Percentiles rank a stretch among this genome's conserved stretches.
Evolutionary conservation across 2,329 filamentous ascomycete genomes (phyloP).

Genomic region (Xylariales sp.): DNA sequence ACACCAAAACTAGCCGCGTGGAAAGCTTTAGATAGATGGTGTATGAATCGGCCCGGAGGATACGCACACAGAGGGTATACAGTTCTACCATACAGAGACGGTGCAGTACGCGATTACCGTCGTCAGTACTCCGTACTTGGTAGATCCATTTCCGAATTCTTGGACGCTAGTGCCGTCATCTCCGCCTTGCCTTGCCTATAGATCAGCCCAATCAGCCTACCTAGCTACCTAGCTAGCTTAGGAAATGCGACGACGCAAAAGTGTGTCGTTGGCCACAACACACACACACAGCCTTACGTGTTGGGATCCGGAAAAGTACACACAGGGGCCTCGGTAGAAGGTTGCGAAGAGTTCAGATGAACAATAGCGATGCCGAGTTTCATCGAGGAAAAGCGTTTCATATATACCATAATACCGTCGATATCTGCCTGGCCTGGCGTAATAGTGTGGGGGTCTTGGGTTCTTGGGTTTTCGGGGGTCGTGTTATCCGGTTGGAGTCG

Average conservation of each 20-base stretch:
- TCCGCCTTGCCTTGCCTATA: constrained; percentile 2
- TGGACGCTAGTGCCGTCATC: constrained; percentile 5
- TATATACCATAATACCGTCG: constrained; percentile 12
- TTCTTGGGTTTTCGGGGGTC: not conserved
- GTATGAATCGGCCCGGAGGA: constrained; percentile 28
- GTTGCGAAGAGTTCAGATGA: constrained; percentile 21
- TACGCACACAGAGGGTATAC: not conserved
- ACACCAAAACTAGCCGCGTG: constrained; percentile 21
- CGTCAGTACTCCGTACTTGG: not conserved
- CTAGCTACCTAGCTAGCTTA: not conserved
- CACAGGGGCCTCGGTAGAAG: constrained; percentile 3
- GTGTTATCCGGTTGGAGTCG: constrained; percentile 18
- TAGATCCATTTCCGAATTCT: constrained; percentile 18
- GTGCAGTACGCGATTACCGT: not conserved
- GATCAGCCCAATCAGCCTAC: constrained; percentile 11
- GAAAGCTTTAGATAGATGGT: constrained; percentile 4
- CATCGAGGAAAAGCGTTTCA: constrained; percentile 11
- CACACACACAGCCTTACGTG: constrained; percentile 19
- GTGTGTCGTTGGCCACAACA: not conserved
- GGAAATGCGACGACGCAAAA: not conserved
- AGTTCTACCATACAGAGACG: too few species aligned
- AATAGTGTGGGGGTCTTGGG: not conserved
- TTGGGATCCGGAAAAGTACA: not conserved
- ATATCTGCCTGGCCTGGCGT: not conserved
- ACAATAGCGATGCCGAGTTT: constrained; percentile 9